phyloP scores from a whole-genome alignment of 179 eudicot species.

The Beta lomatogona region DNA sequence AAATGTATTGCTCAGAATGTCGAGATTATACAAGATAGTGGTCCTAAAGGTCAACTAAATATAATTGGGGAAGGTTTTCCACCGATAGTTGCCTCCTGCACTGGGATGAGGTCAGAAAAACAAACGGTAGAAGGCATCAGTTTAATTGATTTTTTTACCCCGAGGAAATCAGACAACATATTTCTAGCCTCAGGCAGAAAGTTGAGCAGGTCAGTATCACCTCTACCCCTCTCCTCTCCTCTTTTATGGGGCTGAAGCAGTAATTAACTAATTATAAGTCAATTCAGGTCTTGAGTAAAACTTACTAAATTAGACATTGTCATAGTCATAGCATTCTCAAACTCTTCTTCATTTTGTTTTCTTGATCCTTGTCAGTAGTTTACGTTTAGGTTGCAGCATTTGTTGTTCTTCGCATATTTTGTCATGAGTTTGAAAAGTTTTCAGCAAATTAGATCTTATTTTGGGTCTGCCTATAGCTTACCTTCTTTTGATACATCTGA shows the following conservation, averaged over 20 bases:
- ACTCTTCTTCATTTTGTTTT: neutral
- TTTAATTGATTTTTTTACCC: slow-evolving; percentile 64
- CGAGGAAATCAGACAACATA: slow-evolving; percentile 60
- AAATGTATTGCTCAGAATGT: slow-evolving; percentile 28
- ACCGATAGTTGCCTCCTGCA: slow-evolving; percentile 23
- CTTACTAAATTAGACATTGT: neutral
- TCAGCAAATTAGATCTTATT: neutral
- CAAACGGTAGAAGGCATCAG: slow-evolving; percentile 56
- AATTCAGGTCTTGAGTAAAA: neutral
- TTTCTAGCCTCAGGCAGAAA: slow-evolving; percentile 53
- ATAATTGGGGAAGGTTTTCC: slow-evolving; percentile 26
- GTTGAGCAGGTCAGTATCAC: slow-evolving; percentile 48
- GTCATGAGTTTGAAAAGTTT: neutral
- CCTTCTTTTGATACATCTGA: neutral
- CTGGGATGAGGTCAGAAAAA: slow-evolving; percentile 36
- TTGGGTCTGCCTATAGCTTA: neutral
- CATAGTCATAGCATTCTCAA: neutral
- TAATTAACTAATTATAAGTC: neutral
- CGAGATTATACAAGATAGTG: slow-evolving; percentile 27
- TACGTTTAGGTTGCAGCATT: neutral
- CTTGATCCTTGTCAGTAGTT: neutral
- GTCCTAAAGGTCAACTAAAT: slow-evolving; percentile 26
- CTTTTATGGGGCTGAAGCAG: neutral
- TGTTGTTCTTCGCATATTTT: neutral
- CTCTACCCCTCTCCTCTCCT: neutral